Conservation (phyloP, 768 basidiomycete species). For the Suillus fuscotomentosus region DNA sequence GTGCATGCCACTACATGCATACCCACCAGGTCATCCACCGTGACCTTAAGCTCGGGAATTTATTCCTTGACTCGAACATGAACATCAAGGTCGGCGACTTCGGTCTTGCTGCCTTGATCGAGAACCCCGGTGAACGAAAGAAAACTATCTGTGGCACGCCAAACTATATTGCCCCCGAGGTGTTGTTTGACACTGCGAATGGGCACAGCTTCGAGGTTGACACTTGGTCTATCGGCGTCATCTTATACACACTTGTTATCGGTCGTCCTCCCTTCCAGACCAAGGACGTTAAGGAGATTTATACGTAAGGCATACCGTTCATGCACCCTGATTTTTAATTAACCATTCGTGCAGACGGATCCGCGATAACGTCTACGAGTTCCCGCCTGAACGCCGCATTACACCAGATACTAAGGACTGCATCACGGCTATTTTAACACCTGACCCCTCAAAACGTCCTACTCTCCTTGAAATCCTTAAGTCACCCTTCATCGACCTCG, state of each 20-base stretch:
- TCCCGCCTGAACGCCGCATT: conserved; percentile 74
- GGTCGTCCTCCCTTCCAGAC: conserved; percentile 99
- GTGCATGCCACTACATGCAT: conserved; percentile 98
- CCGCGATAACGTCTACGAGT: conserved; percentile 89
- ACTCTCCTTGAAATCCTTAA: conserved; percentile 82
- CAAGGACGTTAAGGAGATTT: conserved; percentile 95
- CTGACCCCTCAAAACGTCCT: conserved; percentile 79
- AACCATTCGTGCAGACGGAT: conserved; percentile 62
- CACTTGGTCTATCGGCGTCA: conserved; percentile 97
- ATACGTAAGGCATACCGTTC: conserved; percentile 58
- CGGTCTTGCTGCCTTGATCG: conserved; percentile 93
- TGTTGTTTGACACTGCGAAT: conserved; percentile 91
- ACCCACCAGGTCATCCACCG: conserved; percentile 95
- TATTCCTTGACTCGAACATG: conserved; percentile 90
- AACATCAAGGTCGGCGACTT: conserved; percentile 98
- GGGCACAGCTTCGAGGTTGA: conserved; percentile 99
- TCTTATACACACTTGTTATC: conserved; percentile 90
- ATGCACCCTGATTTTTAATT: not conserved
- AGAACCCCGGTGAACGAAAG: conserved; percentile 94
- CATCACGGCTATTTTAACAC: conserved; percentile 82
- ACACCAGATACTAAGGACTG: conserved; percentile 73
- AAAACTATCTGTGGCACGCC: conserved; percentile 99
- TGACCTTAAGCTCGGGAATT: conserved; percentile 94
- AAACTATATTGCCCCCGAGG: conserved; percentile 98
- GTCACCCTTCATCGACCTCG: conserved; percentile 80